Base-by-base conservation (phyloP, 2,329 filamentous ascomycete genomes). In the Cladosporium sp. region DNA sequence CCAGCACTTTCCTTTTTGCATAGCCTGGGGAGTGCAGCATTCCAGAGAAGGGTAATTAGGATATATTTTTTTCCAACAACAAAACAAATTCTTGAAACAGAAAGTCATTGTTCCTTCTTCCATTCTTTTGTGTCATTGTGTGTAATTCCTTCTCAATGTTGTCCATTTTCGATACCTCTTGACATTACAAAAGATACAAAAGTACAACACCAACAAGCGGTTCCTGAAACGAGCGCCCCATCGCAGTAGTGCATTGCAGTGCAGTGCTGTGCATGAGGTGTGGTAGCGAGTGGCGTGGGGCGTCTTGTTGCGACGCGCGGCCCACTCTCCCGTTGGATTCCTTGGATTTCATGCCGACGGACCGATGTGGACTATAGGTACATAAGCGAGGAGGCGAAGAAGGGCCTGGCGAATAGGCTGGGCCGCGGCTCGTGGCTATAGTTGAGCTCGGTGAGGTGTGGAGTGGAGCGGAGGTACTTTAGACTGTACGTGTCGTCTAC, bases 1-100 rank as follows among this genome's bases (percentile, higher is more conserved):
- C 21, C 21, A 25, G 32, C 54, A 57, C 54, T 58, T 43, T 39
- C 32, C 32, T 36, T 46, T 32, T 58, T 46, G 56, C 56, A 58
- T 58, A 46, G 56, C 36, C 23, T 46, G 32, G 21, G 30, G 36
- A 46, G 32, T 58, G 56, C 23, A 26, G 54, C 56, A 46, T 58
- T 58, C 56, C 56, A 58, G 25, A 58, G 25, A 46, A 30, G 34
- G 23, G 56, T 58, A 58, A 58, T 58, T 58, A 58, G 56, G 56
- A 46, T 46, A 39, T 18, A 46, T 46, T 26, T 18, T 16, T 46
- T 26, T 28, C 34, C 23, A 46, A n/a, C n/a, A 58, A 46, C n/a
- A 58, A 26, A 58, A n/a, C 14, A 30, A 30, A 30, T 30, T 23
- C 25, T 28, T 46, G 56, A 58, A 58, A 58, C 56, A 58, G 18